Percentiles rank a stretch among this genome's conserved stretches.
These are phyloP conservation scores for Lolium rigidum DNA, from an alignment of 176 grass and related monocot species.

Conservation along the genomic window DNA sequence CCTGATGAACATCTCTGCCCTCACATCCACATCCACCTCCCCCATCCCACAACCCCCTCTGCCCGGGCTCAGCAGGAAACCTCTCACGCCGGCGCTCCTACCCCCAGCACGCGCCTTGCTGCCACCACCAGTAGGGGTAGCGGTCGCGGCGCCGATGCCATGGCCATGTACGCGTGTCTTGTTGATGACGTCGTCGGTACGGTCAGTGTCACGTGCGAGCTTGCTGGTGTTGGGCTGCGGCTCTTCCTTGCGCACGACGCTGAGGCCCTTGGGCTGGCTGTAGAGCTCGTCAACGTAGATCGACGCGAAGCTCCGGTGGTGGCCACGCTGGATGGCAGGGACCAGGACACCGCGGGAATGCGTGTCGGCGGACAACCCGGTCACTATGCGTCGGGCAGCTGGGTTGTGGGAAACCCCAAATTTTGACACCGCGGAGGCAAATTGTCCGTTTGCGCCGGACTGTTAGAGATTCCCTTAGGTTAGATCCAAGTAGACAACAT, in stretches of 20 bases:
- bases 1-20: slow-evolving; percentile 75
- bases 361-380: no score
- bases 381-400: no score
- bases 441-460: no score
- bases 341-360: no score
- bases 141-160: not conserved
- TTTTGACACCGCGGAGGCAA: no score
- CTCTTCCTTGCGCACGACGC: not conserved
- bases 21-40: slow-evolving; percentile 74
- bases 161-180: not conserved
- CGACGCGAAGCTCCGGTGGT: slow-evolving; percentile 41
- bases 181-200: not conserved
- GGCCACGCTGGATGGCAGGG: not conserved
- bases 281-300: slow-evolving; percentile 76
- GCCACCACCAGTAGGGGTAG: not conserved
- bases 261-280: slow-evolving; percentile 31
- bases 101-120: not conserved
- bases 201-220: not conserved
- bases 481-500: no score
- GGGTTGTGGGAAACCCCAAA: no score
- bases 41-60: slow-evolving; percentile 39
- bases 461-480: no score
- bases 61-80: slow-evolving; percentile 35
- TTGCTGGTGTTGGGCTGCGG: not conserved
- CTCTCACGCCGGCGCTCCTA: not conserved